Percentiles rank a stretch among this genome's conserved stretches.
These are phyloP conservation scores for Leccinum fibrillosum DNA, from an alignment of 768 basidiomycete genomes.

Conservation along the genomic window DNA sequence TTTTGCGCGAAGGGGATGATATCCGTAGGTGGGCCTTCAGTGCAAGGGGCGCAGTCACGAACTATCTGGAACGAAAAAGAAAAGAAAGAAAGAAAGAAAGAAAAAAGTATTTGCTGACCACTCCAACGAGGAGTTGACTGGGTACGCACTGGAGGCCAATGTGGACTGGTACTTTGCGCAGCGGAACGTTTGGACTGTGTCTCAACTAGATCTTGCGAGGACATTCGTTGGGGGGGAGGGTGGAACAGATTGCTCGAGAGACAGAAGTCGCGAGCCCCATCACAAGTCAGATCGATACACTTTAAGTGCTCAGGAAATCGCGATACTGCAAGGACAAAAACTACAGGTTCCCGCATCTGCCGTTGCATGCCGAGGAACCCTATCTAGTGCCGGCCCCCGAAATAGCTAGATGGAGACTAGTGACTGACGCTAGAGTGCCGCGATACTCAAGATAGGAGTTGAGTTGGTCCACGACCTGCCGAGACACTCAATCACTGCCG, in stretches of 20 bases:
- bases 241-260: background rate
- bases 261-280: background rate
- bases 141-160: slow-evolving; percentile 1
- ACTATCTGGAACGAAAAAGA: background rate
- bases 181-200: background rate
- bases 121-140: background rate
- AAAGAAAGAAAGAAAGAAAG: background rate
- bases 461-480: background rate
- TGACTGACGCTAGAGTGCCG: background rate
- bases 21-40: background rate
- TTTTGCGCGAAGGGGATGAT: background rate
- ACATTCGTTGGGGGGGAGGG: slow-evolving; percentile 2
- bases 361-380: slow-evolving; percentile 18
- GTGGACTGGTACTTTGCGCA: background rate
- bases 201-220: background rate
- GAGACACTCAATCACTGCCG: background rate
- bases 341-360: background rate
- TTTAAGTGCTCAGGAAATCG: slow-evolving; percentile 14
- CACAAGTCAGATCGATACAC: slow-evolving; percentile 4
- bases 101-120: background rate
- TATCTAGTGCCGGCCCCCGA: slow-evolving; percentile 2
- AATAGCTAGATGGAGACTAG: background rate
- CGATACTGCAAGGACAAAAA: slow-evolving; percentile 5
- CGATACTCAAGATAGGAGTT: background rate
- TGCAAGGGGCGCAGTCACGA: background rate